Evolutionary conservation across 176 grass and related monocot genomes (phyloP).

Genomic region (Aegilops longissima): DNA sequence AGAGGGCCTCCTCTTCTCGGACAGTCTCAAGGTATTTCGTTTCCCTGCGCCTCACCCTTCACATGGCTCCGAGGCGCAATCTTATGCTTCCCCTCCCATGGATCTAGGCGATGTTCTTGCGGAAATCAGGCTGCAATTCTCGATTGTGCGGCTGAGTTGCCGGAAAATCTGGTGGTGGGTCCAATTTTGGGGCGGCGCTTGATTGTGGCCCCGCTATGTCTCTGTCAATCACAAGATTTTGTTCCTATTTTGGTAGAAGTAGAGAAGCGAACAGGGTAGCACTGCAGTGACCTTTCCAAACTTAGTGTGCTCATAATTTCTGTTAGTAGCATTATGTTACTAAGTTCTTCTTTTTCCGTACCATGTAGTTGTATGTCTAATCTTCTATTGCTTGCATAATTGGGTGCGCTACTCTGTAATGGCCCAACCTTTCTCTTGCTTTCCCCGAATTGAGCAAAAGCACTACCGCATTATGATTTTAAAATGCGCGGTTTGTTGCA

Average conservation of each 20-base stretch:
- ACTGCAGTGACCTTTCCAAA: conserved; percentile 13
- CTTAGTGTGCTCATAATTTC: conserved; percentile 8
- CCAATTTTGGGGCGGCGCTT: background rate
- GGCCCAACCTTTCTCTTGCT: background rate
- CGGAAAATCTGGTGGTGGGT: background rate
- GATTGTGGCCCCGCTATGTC: conserved; percentile 19
- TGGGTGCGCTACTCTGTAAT: conserved; percentile 15
- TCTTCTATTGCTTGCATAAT: conserved; percentile 5
- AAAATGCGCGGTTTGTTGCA: background rate
- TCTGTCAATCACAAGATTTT: conserved; percentile 43
- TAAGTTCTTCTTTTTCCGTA: background rate
- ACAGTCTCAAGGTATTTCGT: conserved; percentile 72
- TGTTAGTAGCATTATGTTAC: background rate
- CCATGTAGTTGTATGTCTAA: background rate
- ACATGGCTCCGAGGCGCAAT: background rate
- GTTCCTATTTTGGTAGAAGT: conserved; percentile 17
- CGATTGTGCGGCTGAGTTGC: background rate
- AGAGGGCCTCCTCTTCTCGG: conserved; percentile 74
- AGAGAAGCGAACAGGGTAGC: background rate
- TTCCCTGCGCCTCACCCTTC: background rate
- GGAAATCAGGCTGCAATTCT: conserved; percentile 11
- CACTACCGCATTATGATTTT: conserved; percentile 1
- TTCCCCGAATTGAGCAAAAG: conserved; percentile 34
- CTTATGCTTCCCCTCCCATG: conserved; percentile 7
- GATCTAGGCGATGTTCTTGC: conserved; percentile 28